Evolutionary conservation across 164 flowering plant species (phyloP), one percentile per base, ranked within the genome.

Genomic region (Magnolia officinalis): DNA sequence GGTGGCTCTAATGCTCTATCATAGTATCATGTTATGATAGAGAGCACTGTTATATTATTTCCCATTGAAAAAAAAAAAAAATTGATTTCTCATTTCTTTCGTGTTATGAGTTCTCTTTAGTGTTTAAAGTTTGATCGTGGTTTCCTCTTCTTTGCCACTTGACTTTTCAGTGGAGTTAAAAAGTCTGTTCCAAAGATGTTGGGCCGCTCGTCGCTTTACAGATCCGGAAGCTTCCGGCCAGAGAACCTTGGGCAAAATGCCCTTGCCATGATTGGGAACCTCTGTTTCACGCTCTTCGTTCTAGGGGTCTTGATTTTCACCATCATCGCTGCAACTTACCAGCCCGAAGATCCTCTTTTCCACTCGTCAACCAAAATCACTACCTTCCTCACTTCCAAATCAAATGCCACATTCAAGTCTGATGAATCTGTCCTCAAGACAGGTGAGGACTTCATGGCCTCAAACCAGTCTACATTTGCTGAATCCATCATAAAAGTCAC

Each of bases 261-360:
- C 0, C 71, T 93, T 0, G 84, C 90, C 0, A 74, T 90, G 92
- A 88, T 93, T 21, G 88, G 90, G 29, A 95, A 93, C 80, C 88
- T 92, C 31, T 89, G 93, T 78, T 93, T 93, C 83, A 81, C 88
- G 0, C 0, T 89, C 1, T 93, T 93, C 79, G 98, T 92, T 2
- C 19, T 88, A 31, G 94, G 92, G 8, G 95, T 93, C 21, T 74
- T 95, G 76, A 84, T 95, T 75, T 93, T 95, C 81, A 95, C 98
- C 58, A 85, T 95, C 71, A 90, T 93, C 7, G 95, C 95, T 37
- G 97, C 95, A 9, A 95, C 94, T 0, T 91, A 93, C 79, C 83
- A 95, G 72, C 98, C 97, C 4, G 97, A 93, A 73, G 97, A 91
- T 73, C 98, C 96, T 19, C 85, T 94, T 20, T 90, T 93, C 77